Conservation (phyloP, 163 green algal species). For the Scenedesmus sp. region DNA sequence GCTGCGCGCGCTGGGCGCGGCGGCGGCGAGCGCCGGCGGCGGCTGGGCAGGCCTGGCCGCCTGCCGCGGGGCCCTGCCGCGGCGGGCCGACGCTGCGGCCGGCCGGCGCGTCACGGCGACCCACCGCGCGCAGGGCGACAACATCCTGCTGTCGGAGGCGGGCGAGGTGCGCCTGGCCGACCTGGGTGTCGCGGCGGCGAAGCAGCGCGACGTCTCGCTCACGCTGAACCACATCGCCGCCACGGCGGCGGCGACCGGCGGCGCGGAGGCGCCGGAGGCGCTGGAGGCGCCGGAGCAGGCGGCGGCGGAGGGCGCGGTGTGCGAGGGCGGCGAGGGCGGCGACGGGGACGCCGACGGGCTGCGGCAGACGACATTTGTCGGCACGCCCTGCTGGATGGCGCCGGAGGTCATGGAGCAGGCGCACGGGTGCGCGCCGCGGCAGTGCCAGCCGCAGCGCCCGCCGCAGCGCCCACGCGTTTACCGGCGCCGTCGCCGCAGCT, state of each 20-base stretch:
- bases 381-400: constrained; percentile 99
- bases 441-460: background rate
- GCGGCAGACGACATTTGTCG: constrained; percentile 95
- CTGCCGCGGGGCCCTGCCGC: too few relatives aligned
- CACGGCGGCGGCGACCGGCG: too few relatives aligned
- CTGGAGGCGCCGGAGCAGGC: too few relatives aligned
- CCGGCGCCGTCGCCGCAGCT: constrained; percentile 60
- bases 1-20: too few relatives aligned
- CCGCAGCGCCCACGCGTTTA: background rate
- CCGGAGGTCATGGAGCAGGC: constrained; percentile 99
- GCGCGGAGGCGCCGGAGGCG: too few relatives aligned
- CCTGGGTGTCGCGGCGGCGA: constrained; percentile 95
- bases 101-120: too few relatives aligned
- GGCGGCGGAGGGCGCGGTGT: too few relatives aligned
- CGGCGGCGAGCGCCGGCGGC: too few relatives aligned
- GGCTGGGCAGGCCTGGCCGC: too few relatives aligned
- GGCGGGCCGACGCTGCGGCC: too few relatives aligned
- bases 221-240: too few relatives aligned
- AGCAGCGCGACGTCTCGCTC: constrained; percentile 87
- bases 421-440: constrained; percentile 61
- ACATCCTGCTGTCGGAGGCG: constrained; percentile 94
- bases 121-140: constrained; percentile 93
- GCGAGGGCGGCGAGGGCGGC: too few relatives aligned
- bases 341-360: constrained; percentile 89
- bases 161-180: constrained; percentile 95